Conservation (phyloP, 306 rosid species). For the Sicyos baderoa region DNA sequence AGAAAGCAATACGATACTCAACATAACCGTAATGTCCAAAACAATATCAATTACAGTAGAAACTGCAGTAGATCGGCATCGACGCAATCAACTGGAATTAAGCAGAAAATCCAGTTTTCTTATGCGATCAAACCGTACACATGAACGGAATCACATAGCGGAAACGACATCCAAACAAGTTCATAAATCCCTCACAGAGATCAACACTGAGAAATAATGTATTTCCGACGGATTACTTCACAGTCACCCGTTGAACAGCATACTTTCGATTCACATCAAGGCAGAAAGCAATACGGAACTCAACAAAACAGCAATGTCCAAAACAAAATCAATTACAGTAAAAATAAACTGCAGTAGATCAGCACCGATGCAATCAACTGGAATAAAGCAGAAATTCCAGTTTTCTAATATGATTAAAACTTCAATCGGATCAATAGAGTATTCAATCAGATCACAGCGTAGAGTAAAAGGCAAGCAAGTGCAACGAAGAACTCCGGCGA, state of each 20-base stretch:
- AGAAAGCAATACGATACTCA: background rate
- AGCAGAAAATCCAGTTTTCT: background rate
- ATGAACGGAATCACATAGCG: too few species aligned
- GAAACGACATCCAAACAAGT: slow-evolving; percentile 15
- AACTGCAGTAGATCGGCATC: background rate
- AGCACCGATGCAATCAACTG: background rate
- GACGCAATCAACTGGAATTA: background rate
- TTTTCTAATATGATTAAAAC: background rate
- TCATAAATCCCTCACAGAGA: slow-evolving; percentile 3
- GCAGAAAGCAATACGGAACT: background rate
- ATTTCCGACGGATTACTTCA: background rate
- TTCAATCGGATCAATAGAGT: background rate
- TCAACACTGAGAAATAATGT: background rate
- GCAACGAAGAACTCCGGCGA: background rate
- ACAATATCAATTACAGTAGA: background rate
- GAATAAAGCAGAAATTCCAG: background rate
- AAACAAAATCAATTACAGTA: background rate
- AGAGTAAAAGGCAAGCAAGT: background rate
- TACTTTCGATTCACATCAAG: background rate
- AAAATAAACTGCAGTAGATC: background rate
- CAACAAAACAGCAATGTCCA: background rate
- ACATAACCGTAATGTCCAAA: background rate
- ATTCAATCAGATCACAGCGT: slow-evolving; percentile 1
- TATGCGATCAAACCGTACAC: background rate
- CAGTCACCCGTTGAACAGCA: background rate